Evolutionary conservation across 345 rosid genomes (phyloP).

Genomic region (Brassica juncea): DNA sequence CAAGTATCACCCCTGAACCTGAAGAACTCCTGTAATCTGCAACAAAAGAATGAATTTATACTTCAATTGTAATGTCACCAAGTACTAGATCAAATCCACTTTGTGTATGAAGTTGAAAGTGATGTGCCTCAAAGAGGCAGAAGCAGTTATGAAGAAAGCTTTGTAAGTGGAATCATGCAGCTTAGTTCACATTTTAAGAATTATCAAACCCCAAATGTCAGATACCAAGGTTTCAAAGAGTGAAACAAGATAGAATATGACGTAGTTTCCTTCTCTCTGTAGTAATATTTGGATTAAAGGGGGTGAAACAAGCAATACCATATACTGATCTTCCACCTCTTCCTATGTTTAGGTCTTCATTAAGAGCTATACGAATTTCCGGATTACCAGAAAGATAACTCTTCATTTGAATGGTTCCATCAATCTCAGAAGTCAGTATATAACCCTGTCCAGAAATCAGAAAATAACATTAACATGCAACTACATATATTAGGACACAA

Average conservation of each 20-base stretch:
- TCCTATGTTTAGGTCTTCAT: constrained; percentile 88
- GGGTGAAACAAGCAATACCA: constrained; percentile 53
- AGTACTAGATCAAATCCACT: background rate
- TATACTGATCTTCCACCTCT: constrained; percentile 73
- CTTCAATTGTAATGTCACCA: background rate
- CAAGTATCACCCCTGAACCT: constrained; percentile 90
- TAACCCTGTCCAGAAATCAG: constrained; percentile 64
- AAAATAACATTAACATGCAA: constrained; percentile 7
- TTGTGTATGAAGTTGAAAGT: background rate
- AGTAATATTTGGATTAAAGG: background rate
- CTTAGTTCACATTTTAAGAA: constrained; percentile 8
- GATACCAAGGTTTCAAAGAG: constrained; percentile 4
- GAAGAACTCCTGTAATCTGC: constrained; percentile 84
- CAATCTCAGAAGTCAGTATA: constrained; percentile 95
- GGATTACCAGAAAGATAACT: constrained; percentile 96
- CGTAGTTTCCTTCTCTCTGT: background rate
- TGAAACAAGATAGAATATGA: constrained; percentile 4
- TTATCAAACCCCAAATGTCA: background rate
- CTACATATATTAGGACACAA: background rate
- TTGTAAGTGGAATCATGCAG: constrained; percentile 14
- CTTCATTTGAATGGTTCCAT: constrained; percentile 99
- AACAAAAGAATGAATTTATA: constrained; percentile 26
- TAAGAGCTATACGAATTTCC: constrained; percentile 94
- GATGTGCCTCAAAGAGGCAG: no score
- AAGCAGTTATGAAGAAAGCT: constrained; percentile 7